phyloP scores from a whole-genome alignment of 768 basidiomycete genomes.

The Ramaria sp. region DNA sequence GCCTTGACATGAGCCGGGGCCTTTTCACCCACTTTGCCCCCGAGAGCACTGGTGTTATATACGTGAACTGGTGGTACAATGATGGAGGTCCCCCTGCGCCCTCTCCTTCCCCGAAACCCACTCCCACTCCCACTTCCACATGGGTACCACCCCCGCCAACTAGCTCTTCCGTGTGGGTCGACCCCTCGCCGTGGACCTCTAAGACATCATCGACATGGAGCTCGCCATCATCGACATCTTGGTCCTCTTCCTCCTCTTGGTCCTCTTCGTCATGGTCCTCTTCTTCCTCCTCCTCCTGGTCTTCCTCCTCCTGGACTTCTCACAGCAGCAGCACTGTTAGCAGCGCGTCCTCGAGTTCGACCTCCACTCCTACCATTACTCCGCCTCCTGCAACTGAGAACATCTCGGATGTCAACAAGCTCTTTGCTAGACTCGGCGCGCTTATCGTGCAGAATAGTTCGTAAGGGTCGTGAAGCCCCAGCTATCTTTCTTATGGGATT shows the following conservation, averaged over 20 bases:
- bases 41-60: slow-evolving; percentile 40
- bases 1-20: slow-evolving; percentile 56
- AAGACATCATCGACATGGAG: slow-evolving; percentile 5
- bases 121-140: slow-evolving; percentile 17
- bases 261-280: slow-evolving; percentile 13
- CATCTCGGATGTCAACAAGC: neutral
- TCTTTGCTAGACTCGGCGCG: neutral
- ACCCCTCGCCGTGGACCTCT: slow-evolving; percentile 8
- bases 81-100: slow-evolving; percentile 24
- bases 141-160: slow-evolving; percentile 14
- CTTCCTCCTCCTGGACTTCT: slow-evolving; percentile 12
- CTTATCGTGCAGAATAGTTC: neutral
- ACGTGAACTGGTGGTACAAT: slow-evolving; percentile 49
- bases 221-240: slow-evolving; percentile 5
- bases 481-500: neutral
- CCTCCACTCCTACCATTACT: neutral
- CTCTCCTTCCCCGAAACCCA: slow-evolving; percentile 12
- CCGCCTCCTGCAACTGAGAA: neutral
- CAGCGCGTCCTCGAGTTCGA: neutral
- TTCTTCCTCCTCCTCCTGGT: slow-evolving; percentile 16
- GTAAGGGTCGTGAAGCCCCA: neutral
- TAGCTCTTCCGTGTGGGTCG: slow-evolving; percentile 2
- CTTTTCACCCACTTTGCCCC: slow-evolving; percentile 54
- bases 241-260: slow-evolving; percentile 8
- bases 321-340: slow-evolving; percentile 9